Evolutionary conservation across 2,329 filamentous ascomycete genomes (phyloP).

Genomic region (Xylaria sp.): DNA sequence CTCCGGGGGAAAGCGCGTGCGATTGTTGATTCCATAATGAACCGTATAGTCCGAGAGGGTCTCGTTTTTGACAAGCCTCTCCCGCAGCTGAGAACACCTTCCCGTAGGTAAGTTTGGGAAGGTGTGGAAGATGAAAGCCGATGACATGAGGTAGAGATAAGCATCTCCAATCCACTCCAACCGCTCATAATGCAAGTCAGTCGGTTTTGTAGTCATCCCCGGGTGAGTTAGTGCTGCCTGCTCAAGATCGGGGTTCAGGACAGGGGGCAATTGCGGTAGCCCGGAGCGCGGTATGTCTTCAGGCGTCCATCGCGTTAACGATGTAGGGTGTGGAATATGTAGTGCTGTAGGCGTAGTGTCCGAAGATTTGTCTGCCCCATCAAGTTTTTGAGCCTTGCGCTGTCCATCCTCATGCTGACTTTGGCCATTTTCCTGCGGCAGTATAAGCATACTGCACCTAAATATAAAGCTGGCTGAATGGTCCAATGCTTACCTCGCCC

Average conservation of each 20-base stretch:
- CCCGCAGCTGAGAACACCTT: constrained; percentile 73
- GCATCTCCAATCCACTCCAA: constrained; percentile 90
- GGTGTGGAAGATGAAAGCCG: constrained; percentile 72
- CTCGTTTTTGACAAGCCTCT: constrained; percentile 78
- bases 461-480: not conserved
- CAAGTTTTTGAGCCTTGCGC: constrained; percentile 31
- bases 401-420: constrained; percentile 2
- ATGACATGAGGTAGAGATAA: constrained; percentile 77
- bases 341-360: constrained; percentile 9
- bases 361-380: constrained; percentile 6
- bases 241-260: constrained; percentile 62
- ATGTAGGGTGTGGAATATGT: constrained; percentile 27
- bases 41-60: constrained; percentile 72
- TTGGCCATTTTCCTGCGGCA: constrained; percentile 3
- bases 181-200: constrained; percentile 69
- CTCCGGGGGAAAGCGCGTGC: constrained; percentile 59
- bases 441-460: constrained; percentile 13
- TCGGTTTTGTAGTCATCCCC: constrained; percentile 44
- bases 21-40: constrained; percentile 70
- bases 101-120: constrained; percentile 69
- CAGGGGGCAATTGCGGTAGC: constrained; percentile 62
- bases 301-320: constrained; percentile 52
- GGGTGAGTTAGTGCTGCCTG: constrained; percentile 69
- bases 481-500: constrained; percentile 24
- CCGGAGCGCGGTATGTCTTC: constrained; percentile 48